Evolutionary conservation across 129 eudicot genomes (phyloP).

Genomic region (Saposhnikovia divaricata): DNA sequence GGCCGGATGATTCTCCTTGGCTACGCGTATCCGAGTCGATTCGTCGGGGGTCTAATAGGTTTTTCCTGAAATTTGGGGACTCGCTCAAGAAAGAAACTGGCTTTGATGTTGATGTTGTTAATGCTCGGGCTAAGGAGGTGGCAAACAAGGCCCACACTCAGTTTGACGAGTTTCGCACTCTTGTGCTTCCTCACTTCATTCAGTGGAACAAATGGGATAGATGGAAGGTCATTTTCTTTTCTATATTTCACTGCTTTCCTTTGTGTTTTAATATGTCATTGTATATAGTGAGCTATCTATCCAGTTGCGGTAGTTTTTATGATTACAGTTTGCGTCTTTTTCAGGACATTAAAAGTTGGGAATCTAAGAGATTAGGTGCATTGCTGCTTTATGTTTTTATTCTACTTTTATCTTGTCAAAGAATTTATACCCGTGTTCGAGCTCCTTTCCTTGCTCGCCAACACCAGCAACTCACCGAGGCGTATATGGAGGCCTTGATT

Average conservation of each 20-base stretch:
- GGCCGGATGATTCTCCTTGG: constrained; percentile 41
- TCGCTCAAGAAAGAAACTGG: constrained; percentile 75
- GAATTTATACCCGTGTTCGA: constrained; percentile 43
- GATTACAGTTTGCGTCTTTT: not conserved
- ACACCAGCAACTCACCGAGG: constrained; percentile 48
- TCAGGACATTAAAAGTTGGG: constrained; percentile 78
- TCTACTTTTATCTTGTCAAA: constrained; percentile 41
- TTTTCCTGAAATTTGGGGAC: constrained; percentile 42
- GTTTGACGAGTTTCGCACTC: constrained; percentile 24
- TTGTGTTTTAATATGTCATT: not conserved
- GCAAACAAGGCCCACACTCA: constrained; percentile 20
- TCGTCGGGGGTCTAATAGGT: constrained; percentile 39
- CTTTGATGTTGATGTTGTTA: constrained; percentile 40
- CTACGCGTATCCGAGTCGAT: constrained; percentile 35
- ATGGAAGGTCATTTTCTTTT: constrained; percentile 56
- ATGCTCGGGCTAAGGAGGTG: constrained; percentile 26
- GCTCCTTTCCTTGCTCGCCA: constrained; percentile 62
- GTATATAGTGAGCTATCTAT: not conserved
- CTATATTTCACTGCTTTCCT: not conserved
- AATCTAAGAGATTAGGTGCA: constrained; percentile 59
- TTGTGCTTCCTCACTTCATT: constrained; percentile 39
- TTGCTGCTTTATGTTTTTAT: constrained; percentile 48
- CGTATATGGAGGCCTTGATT: constrained; percentile 87
- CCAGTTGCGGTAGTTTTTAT: not conserved
- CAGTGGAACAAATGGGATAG: constrained; percentile 57